phyloP scores from a whole-genome alignment of 352 stramenopile genomes.

The Paralagenidium karlingii region DNA sequence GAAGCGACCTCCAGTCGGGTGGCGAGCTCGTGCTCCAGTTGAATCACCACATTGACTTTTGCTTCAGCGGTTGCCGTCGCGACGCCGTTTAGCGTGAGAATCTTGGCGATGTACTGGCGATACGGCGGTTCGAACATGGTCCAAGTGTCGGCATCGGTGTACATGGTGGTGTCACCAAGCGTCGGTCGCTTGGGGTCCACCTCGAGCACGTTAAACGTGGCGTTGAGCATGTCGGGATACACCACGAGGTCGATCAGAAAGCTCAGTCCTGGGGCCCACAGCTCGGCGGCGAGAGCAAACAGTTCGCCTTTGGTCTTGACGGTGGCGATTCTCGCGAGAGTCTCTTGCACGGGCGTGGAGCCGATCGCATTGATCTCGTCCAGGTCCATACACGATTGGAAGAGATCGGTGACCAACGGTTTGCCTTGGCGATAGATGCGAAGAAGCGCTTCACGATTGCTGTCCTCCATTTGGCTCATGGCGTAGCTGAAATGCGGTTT shows the following conservation, averaged over 20 bases:
- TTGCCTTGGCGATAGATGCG: not conserved
- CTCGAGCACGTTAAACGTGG: constrained; percentile 22
- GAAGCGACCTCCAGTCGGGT: no score
- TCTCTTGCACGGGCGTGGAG: constrained; percentile 8
- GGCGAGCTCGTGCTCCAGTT: no score
- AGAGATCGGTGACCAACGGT: constrained; percentile 32
- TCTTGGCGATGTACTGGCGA: constrained; percentile 22
- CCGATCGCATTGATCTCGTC: constrained; percentile 19
- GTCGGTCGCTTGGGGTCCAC: constrained; percentile 31
- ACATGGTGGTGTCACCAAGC: constrained; percentile 48
- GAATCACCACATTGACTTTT: no score
- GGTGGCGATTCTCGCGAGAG: constrained; percentile 13
- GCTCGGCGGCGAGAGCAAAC: constrained; percentile 10
- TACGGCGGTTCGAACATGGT: constrained; percentile 26
- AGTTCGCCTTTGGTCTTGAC: constrained; percentile 5
- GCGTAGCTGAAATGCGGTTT: constrained; percentile 41
- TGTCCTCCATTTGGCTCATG: no score
- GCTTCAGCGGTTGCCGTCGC: no score
- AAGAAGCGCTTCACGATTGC: no score
- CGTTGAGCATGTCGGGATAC: constrained; percentile 31
- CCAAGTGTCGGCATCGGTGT: constrained; percentile 61
- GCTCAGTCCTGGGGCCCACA: constrained; percentile 11
- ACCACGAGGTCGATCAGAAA: constrained; percentile 27
- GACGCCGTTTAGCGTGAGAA: constrained; percentile 32
- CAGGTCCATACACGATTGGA: constrained; percentile 36